Evolutionary conservation across 2,329 filamentous ascomycete species (phyloP), one percentile per base, ranked within the genome.

Genomic region (Pezicula neosporulosa): DNA sequence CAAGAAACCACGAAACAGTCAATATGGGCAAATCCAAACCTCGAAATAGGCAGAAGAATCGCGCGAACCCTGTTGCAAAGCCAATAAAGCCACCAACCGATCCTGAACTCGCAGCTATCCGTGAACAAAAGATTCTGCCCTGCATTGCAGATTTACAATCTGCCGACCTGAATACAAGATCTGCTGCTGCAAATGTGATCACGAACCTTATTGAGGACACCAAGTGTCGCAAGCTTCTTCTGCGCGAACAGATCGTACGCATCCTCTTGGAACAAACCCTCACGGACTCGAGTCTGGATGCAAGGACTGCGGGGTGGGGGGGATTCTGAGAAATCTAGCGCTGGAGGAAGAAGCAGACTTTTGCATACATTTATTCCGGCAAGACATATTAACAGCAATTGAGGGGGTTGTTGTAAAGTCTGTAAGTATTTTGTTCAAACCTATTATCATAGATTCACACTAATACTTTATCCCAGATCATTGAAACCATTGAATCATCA

Each of bases 241-340:
- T 87, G 53, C 74, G 83, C 19, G 85, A 88, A 67, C 81, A 86
- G 66, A 74, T 88, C 57, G 82, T 87, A 41, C 77, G 77, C 59
- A 78, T 80, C 48, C 66, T 88, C 41, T 74, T 87, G 53, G 82
- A 77, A 30, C 80, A 86, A 70, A 85, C 82, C 28, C 68, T 87
- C 50, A 83, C 81, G 21, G 84, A 88, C 62, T 70, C 77, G 36
- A 81, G 75, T 51, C 71, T 85, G 48, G 83, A 87, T 67, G 82
- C 81, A 59, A 76, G 81, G 44, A 80, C 82, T 41, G 81, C 83
- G 18, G 85, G 82, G n/a, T 88, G 85, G 85, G 78, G 85, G 78
- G 80, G 12, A 84, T 87, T 56, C 70, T 88, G 48, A 76, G 78
- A 56, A 76, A 81, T 39, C 72, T 88, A 48, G 80, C 78, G 2